Evolutionary conservation across 2,329 filamentous ascomycete species (phyloP), one percentile per base, ranked within the genome.

Genomic region (Davidsoniella neocaledoniae): DNA sequence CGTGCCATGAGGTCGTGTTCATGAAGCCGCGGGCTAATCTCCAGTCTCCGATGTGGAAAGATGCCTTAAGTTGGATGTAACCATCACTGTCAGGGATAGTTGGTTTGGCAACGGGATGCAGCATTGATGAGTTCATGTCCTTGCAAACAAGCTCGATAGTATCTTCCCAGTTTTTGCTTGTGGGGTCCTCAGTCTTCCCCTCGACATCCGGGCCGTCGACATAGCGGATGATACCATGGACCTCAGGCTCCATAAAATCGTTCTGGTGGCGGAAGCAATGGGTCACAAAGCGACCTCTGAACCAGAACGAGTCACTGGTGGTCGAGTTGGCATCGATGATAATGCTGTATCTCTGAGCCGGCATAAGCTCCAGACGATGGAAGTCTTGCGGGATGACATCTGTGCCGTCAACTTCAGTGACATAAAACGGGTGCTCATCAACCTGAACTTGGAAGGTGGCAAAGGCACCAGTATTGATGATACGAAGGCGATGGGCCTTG

Each of bases 401-500:
- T 1, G 79, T 76, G 14, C 81, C 82, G 57, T 86, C 82, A 0
- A 83, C 77, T 59, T 86, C 82, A 8, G 81, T 76, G 43, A 86
- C 65, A 33, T 66, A 67, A 60, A 83, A 77, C 1, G 66, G 60
- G 56, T 86, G 82, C 46, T 76, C 73, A 55, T 86, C 82, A 43
- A 86, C 68, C 58, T 76, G 77, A 25, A 86, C 70, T 58, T 86
- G 81, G 54, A 86, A 82, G 58, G 78, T 77, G 2, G 80, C 79
- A 58, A 84, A 83, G 0, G 77, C 79, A 9, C 78, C 82, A 7
- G 80, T 73, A 54, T 86, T 86, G 54, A 83, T 68, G 55, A 86
- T 70, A 12, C 81, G 74, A 45, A 86, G 64, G 41, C 79, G 72
- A 56, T 86, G 83, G 1, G 69, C 71, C 46, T 72, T 69, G 2